Evolutionary conservation across 768 basidiomycete genomes (phyloP), one percentile per base, ranked within the genome.

Genomic region (Hypsizygus marmoreus): DNA sequence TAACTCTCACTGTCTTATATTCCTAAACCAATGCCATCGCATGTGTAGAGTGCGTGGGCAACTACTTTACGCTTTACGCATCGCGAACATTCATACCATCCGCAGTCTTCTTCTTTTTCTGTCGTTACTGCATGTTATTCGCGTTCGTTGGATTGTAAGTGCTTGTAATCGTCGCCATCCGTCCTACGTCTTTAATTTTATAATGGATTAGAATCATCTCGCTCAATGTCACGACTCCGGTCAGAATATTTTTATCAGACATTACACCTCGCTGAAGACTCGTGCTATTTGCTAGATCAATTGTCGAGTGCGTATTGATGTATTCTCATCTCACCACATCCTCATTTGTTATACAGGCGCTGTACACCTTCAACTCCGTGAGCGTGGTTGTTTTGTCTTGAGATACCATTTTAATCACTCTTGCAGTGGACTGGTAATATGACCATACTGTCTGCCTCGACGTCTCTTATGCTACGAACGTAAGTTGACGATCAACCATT

Each of bases 391-490:
- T 23, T 26, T 17, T 17, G 12, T 16, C 26, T 29, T 31, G 9
- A 11, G 8, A 39, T 32, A n/a, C 40, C 23, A 33, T 38, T 52
- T 40, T 22, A 36, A n/a, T 31, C 23, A 31, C 10, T 14, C 44
- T 31, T 36, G 12, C 49, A 85, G 82, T 77, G 76, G 75, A 72
- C 80, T 11, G 81, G 82, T 40, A 84, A 83, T 49, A 77, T 83
- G 77, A 66, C 82, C 4, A 80, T 86, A 29, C 69, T 82, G n/a
- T 75, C 76, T 49, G 79, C 81, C 7, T 82, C 82, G 12, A 86
- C 82, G 0, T 84, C 81, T 22, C 70, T 88, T 30, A 83, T 86
- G 81, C 71, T 86, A 39, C 73, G 85, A 61, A 85, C 84, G 84
- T 85, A 57, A 47, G 76, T 55, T 30, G 6, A 31, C 28, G 8